These are phyloP conservation scores for Pleurotus ostreatus DNA, from an alignment of 768 basidiomycete species.

Conservation along the genomic window DNA sequence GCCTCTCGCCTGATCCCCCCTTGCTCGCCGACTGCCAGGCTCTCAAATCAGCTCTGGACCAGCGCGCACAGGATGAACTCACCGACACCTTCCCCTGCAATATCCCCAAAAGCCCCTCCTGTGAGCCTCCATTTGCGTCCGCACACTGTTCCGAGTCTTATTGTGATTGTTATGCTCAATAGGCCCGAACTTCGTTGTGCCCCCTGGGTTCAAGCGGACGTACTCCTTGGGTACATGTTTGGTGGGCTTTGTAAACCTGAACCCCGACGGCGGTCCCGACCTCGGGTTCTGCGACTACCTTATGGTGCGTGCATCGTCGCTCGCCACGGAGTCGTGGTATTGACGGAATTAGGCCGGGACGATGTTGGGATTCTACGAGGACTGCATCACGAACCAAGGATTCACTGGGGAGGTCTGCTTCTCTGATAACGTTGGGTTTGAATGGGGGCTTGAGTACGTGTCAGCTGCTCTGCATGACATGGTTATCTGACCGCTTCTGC, in stretches of 20 bases:
- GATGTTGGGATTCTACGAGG: neutral
- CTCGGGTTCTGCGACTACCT: constrained; percentile 8
- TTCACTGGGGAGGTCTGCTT: neutral
- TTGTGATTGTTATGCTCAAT: neutral
- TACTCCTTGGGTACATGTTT: constrained; percentile 10
- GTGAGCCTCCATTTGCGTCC: neutral
- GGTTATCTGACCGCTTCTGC: neutral
- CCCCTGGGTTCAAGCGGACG: constrained; percentile 8
- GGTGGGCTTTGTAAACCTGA: constrained; percentile 10
- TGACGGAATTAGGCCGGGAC: constrained; percentile 1
- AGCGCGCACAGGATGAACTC: neutral
- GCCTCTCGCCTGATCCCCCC: constrained; percentile 3
- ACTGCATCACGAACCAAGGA: neutral
- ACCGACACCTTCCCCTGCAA: constrained; percentile 4
- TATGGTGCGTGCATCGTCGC: neutral
- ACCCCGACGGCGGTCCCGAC: constrained; percentile 5
- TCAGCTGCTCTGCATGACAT: neutral
- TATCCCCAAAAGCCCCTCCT: neutral
- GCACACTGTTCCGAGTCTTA: neutral
- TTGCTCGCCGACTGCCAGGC: neutral
- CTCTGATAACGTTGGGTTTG: neutral
- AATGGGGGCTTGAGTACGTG: neutral
- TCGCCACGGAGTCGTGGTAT: neutral
- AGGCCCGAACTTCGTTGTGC: constrained; percentile 10
- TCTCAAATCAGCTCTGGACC: neutral